Evolutionary conservation across 2,329 filamentous ascomycete species (phyloP), one percentile per base, ranked within the genome.

Genomic region (Aspergillus unguis): DNA sequence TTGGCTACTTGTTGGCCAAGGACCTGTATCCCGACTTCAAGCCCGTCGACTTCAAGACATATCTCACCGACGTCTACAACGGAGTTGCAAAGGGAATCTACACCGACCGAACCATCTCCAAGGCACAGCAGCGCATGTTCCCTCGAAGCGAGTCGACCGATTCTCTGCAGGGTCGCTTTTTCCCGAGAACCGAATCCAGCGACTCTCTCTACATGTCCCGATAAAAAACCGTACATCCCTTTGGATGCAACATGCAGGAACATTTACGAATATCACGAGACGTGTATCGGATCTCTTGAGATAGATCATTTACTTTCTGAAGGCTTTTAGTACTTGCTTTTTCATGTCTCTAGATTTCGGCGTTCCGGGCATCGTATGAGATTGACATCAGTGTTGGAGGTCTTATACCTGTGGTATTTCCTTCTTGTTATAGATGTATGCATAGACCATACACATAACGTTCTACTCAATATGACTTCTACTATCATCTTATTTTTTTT

Each of bases 21-120:
- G 76, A 83, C 17, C 66, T 84, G 26, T 84, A 82, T 58, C 80
- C 80, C 3, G 78, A 80, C 23, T 69, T 81, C 49, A 55, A 72
- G 48, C 69, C 68, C 1, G 71, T 61, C 31, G 65, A 65, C 17
- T 74, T 77, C 57, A 64, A 65, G 52, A 66, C 69, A 5, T 77
- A 72, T 52, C 61, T 76, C 6, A 60, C 70, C 45, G 70, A 72
- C 1, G 62, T 78, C 5, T 56, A 79, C 26, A 66, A 63, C 7
- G 76, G 77, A 8, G 73, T 71, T 27, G 71, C 65, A 10, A 66
- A 65, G 62, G 70, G 64, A 45, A 57, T 70, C 7, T 73, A 73
- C 60, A 64, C 62, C 32, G 68, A 70, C 55, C 67, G 68, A 8
- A 60, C 62, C 45, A 65, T 70, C 41, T 70, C 68, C 41, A 67